These are phyloP conservation scores for Coemansia sp. DNA, from an alignment of 192 early-diverging fungal species.

Conservation along the genomic window DNA sequence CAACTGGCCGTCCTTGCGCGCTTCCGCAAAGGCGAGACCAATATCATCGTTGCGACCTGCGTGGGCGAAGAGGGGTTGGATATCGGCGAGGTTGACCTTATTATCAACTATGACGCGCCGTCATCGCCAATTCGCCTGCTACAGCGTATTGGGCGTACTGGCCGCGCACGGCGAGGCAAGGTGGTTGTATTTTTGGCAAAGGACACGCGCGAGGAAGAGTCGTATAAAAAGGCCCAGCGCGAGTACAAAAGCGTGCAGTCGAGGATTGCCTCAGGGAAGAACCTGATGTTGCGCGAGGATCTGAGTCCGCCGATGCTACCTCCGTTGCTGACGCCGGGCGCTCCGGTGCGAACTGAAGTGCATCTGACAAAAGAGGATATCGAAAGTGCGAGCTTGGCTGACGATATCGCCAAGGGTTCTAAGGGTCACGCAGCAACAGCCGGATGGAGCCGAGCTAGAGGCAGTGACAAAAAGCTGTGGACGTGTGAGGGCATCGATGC, in stretches of 20 bases:
- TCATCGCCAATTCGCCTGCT: constrained; percentile 55
- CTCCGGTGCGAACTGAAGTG: constrained; percentile 29
- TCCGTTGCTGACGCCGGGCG: constrained; percentile 33
- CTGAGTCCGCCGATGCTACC: constrained; percentile 56
- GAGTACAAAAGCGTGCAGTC: constrained; percentile 56
- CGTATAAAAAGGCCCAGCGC: constrained; percentile 55
- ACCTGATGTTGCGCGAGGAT: constrained; percentile 37
- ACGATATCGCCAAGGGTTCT: background rate
- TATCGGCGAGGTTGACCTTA: constrained; percentile 95
- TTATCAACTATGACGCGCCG: constrained; percentile 82
- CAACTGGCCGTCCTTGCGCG: constrained; percentile 78
- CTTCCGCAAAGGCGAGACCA: constrained; percentile 79
- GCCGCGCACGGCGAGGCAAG: constrained; percentile 52
- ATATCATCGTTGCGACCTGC: constrained; percentile 87
- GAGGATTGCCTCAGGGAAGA: constrained; percentile 47
- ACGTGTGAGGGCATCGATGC: constrained; percentile 22
- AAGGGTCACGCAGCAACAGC: constrained; percentile 7
- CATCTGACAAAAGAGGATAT: constrained; percentile 41
- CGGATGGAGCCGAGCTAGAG: background rate
- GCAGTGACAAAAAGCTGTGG: background rate
- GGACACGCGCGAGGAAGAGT: constrained; percentile 54
- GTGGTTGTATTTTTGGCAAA: constrained; percentile 57
- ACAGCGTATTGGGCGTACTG: constrained; percentile 59
- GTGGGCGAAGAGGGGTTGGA: constrained; percentile 97
- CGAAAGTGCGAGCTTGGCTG: background rate